Evolutionary conservation across 495 filamentous ascomycete species (phyloP), one percentile per base, ranked within the genome.

Genomic region (Cladorrhinum samala): DNA sequence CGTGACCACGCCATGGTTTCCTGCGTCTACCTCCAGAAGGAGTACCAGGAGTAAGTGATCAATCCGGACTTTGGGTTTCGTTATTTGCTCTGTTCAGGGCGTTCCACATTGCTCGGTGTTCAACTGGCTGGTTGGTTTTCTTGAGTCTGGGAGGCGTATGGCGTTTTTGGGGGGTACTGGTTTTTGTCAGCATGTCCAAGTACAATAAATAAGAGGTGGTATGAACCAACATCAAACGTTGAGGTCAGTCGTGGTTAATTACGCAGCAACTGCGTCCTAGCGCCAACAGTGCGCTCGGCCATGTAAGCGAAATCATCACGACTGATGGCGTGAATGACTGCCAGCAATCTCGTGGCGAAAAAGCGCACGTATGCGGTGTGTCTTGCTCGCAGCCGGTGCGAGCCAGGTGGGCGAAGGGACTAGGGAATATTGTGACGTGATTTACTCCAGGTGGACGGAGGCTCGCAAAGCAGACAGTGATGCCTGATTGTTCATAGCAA

Each of bases 1-100:
- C 64, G 69, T 54, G 69, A 72, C 41, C 69, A 72, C 61, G 67
- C 67, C 45, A 66, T 70, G 59, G 67, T 70, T 41, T 68, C 67
- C 18, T 66, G 63, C 54, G 67, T 70, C 46, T 70, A 70, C 59
- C 61, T 60, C 33, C 67, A 70, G 56, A 70, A 67, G 57, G 67
- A 70, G 53, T 70, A 60, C 38, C 59, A 59, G 50, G 56, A 44
- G 43, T 63, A 46, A 60, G 55, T 40, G 36, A 39, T 36, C 42
- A 49, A 54, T 49, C 38, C 54, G 40, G 39, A 45, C 55, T 60
- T 41, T 40, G 48, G 56, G 48, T 50, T 46, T 61, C 44, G 30
- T 60, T 63, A 37, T 44, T 57, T 47, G 44, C 59, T 58, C 52
- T 57, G 54, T 54, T 61, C 46, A 33, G 62, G 60, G 52, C 52